phyloP scores from a whole-genome alignment of 108 stramenopile genomes.

The Nitzschia sp. region DNA sequence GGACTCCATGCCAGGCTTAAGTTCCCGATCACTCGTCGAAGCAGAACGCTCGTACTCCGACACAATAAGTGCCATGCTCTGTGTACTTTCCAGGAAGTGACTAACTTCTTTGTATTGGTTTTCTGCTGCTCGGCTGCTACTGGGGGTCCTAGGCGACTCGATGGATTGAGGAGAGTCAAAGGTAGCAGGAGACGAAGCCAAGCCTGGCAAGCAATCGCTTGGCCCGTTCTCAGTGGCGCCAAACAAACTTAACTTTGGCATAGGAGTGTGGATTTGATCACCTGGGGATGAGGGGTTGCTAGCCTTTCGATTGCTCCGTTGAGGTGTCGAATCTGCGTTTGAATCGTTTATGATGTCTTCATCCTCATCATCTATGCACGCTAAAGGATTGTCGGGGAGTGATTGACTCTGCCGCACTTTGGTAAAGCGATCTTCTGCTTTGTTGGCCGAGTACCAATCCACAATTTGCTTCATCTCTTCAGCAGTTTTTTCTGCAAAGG shows the following conservation, averaged over 20 bases:
- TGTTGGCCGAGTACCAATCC: not conserved
- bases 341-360: not conserved
- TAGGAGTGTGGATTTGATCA: not conserved
- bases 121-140: not conserved
- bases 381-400: constrained; percentile 13
- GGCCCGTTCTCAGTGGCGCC: not conserved
- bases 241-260: not conserved
- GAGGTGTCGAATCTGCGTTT: not conserved
- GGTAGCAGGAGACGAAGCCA: not conserved
- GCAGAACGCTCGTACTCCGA: not conserved
- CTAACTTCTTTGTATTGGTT: not conserved
- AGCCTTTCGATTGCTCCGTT: not conserved
- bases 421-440: not conserved
- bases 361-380: constrained; percentile 8
- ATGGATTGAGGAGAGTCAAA: not conserved
- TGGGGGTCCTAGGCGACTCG: no score
- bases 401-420: constrained; percentile 9
- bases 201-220: not conserved
- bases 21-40: not conserved
- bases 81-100: not conserved
- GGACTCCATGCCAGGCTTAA: not conserved
- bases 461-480: constrained; percentile 30
- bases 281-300: not conserved
- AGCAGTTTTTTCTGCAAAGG: constrained; percentile 30
- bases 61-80: not conserved